Evolutionary conservation across 2,329 filamentous ascomycete genomes (phyloP).

Genomic region (Xylariales sp.): DNA sequence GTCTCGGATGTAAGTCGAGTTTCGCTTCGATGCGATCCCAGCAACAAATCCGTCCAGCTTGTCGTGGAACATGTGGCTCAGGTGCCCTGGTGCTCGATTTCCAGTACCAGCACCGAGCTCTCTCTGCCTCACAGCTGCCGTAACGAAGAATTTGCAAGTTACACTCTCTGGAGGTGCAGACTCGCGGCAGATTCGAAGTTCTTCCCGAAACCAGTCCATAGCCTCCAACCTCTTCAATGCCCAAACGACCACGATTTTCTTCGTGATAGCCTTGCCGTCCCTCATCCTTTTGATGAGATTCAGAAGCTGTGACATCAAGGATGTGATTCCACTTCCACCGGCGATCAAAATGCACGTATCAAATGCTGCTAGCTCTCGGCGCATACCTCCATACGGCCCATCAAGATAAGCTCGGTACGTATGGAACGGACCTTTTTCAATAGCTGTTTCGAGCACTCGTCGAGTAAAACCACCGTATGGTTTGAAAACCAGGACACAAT

Average conservation of each 20-base stretch:
- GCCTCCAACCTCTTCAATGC: constrained; percentile 84
- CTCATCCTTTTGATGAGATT: constrained; percentile 96
- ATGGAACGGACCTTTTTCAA: constrained; percentile 83
- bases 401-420: constrained; percentile 91
- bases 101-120: constrained; percentile 7
- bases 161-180: constrained; percentile 83
- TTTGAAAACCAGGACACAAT: constrained; percentile 87
- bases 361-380: constrained; percentile 82
- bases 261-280: constrained; percentile 89
- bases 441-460: constrained; percentile 75
- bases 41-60: constrained; percentile 85
- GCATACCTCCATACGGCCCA: constrained; percentile 93
- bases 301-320: constrained; percentile 83
- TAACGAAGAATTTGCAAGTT: constrained; percentile 93
- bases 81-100: constrained; percentile 50
- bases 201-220: constrained; percentile 97
- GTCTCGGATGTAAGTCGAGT: constrained; percentile 76
- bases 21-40: constrained; percentile 80
- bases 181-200: constrained; percentile 86
- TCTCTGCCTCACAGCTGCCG: constrained; percentile 60
- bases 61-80: constrained; percentile 77
- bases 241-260: constrained; percentile 91
- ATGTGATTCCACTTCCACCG: constrained; percentile 91
- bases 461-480: constrained; percentile 89
- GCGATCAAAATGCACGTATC: constrained; percentile 92